Base-by-base conservation (phyloP, 2,329 filamentous ascomycete genomes). In the Fusarium circinatum region DNA sequence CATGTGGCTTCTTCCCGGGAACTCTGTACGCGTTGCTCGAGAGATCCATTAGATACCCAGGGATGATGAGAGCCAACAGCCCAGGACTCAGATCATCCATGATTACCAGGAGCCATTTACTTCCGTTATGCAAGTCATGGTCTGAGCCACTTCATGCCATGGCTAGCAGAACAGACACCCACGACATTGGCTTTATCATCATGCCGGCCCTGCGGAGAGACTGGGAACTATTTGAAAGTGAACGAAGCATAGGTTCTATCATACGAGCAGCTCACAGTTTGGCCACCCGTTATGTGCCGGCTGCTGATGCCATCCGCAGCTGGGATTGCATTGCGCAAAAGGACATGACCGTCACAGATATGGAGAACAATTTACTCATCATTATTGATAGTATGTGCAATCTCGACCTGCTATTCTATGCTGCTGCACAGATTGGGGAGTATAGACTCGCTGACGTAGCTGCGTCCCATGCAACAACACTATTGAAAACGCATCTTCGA, bases 111-210 rank as follows among this genome's bases (percentile, higher is more conserved):
- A 20, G 42, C 9, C 52, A 70, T 14, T 44, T 76, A 15, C 39
- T 47, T 13, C 30, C 62, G 2, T 38, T 75, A 3, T 60, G 32
- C 70, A 75, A 42, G 56, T 34, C 62, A 26, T 71, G 70, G 71
- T 59, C 72, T 15, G 54, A 51, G 12, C 71, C 73, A 18, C 47
- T 60, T 15, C 60, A 84, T 55, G 70, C 54, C 22, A 84, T 84
- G 79, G 76, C 82, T 14, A 78, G 66, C 66, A 83, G 85, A 36
- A 88, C 81, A 8, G 85, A 88, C 61, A 89, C 87, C 0, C 87
- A 89, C 64, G 87, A 89, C 47, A 82, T 89, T 65, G 86, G 86
- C 0, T 89, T 89, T 71, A 89, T 89, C 32, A 82, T 88, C 9
- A 82, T 85, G 57, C 86, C 87, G 0, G 83, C 85, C 3, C 75